Conservation (phyloP, 2,329 filamentous ascomycete genomes). For the Chaetomiaceae sp. region DNA sequence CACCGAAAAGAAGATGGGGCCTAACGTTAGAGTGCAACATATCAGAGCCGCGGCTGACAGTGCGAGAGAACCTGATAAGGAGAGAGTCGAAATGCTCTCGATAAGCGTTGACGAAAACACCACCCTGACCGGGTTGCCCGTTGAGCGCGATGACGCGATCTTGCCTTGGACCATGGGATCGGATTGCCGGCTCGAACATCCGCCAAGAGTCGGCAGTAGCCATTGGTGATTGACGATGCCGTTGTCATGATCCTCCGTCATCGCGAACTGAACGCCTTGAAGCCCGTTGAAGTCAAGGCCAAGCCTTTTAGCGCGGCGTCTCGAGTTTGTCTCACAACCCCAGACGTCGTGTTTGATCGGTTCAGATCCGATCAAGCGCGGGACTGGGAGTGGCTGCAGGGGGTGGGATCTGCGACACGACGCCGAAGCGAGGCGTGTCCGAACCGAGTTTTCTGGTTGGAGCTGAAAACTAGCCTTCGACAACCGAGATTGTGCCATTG, state of each 20-base stretch:
- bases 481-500: too few species aligned
- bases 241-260: neutral
- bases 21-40: too few species aligned
- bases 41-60: too few species aligned
- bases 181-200: neutral
- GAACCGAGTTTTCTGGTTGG: constrained; percentile 1
- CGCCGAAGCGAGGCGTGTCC: constrained; percentile 24
- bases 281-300: neutral
- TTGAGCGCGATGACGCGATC: too few species aligned
- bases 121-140: too few species aligned
- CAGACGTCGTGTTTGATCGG: constrained; percentile 23
- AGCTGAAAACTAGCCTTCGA: too few species aligned
- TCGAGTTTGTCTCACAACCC: constrained; percentile 26
- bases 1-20: too few species aligned
- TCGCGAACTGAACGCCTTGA: too few species aligned
- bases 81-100: neutral
- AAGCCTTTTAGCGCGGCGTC: constrained; percentile 21
- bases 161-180: too few species aligned
- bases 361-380: constrained; percentile 23
- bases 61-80: too few species aligned
- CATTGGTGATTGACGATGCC: neutral
- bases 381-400: constrained; percentile 24
- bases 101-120: too few species aligned
- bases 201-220: neutral
- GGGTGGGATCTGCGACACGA: constrained; percentile 18